These are phyloP conservation scores for Dactylis glomerata DNA, from an alignment of 176 grass and related monocot genomes.

Conservation along the genomic window DNA sequence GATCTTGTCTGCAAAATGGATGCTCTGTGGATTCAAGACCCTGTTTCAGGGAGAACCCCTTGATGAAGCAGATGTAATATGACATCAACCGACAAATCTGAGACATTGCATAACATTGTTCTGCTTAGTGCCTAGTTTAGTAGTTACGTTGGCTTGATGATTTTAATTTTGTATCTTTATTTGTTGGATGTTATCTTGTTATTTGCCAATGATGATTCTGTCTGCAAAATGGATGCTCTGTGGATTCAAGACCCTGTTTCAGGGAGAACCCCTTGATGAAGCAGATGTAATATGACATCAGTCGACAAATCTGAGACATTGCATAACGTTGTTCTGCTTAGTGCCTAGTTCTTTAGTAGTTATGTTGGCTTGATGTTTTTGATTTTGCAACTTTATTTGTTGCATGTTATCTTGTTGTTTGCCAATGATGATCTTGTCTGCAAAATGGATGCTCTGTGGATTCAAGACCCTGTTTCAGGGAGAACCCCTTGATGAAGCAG, in stretches of 20 bases:
- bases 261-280: conserved; percentile 53
- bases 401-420: not conserved
- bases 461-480: conserved; percentile 43
- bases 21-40: conserved; percentile 42
- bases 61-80: conserved; percentile 35
- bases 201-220: conserved; percentile 33
- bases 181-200: not conserved
- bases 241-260: conserved; percentile 40
- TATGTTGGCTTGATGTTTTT: not conserved
- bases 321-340: not conserved
- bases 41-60: conserved; percentile 57
- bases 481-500: conserved; percentile 45
- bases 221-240: conserved; percentile 56
- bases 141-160: not conserved
- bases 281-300: conserved; percentile 26
- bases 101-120: not conserved
- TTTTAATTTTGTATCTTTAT: not conserved
- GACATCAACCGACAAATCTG: conserved; percentile 34
- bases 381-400: not conserved
- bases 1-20: conserved; percentile 56
- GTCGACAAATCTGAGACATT: conserved; percentile 14
- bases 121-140: not conserved
- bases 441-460: conserved; percentile 52
- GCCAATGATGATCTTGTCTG: conserved; percentile 34
- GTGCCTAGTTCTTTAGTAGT: not conserved